phyloP scores from a whole-genome alignment of 768 basidiomycete species.

The Kockovaella imperatae region DNA sequence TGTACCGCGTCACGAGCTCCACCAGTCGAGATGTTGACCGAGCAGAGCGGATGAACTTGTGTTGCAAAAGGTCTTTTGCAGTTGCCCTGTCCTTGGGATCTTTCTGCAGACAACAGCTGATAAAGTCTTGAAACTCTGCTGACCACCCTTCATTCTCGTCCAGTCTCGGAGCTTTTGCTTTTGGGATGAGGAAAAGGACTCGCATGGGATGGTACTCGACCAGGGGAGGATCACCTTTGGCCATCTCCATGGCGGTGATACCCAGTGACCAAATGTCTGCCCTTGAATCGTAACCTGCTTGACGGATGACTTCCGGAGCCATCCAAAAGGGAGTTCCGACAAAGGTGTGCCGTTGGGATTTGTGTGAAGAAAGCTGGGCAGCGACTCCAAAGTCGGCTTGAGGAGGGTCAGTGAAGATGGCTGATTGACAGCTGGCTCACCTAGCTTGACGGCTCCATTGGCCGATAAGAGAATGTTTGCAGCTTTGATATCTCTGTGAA shows the following conservation, averaged over 20 bases:
- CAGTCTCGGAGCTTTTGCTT: constrained; percentile 83
- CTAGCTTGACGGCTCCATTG: constrained; percentile 84
- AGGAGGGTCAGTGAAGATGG: not conserved
- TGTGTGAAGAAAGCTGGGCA: constrained; percentile 76
- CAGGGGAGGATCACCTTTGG: constrained; percentile 90
- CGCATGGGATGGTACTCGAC: constrained; percentile 99
- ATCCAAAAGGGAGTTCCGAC: constrained; percentile 54
- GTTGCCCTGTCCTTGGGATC: constrained; percentile 76
- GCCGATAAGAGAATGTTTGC: constrained; percentile 89
- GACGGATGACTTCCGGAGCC: constrained; percentile 94
- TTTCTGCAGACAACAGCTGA: constrained; percentile 82
- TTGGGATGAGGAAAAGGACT: constrained; percentile 93
- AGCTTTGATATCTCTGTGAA: constrained; percentile 98
- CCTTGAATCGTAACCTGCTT: constrained; percentile 90
- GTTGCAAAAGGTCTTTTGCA: constrained; percentile 85
- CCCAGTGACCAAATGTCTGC: constrained; percentile 98
- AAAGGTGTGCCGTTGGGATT: constrained; percentile 87
- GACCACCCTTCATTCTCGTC: constrained; percentile 68
- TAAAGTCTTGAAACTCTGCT: constrained; percentile 84
- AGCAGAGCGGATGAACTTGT: constrained; percentile 81
- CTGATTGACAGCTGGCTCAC: constrained; percentile 21
- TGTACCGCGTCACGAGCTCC: constrained; percentile 80
- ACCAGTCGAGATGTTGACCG: constrained; percentile 73
- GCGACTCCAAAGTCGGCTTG: constrained; percentile 94
- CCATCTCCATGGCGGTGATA: constrained; percentile 97